These are phyloP conservation scores for Zymoseptoria crescenta DNA, from an alignment of 2,329 filamentous ascomycete genomes.

Conservation along the genomic window DNA sequence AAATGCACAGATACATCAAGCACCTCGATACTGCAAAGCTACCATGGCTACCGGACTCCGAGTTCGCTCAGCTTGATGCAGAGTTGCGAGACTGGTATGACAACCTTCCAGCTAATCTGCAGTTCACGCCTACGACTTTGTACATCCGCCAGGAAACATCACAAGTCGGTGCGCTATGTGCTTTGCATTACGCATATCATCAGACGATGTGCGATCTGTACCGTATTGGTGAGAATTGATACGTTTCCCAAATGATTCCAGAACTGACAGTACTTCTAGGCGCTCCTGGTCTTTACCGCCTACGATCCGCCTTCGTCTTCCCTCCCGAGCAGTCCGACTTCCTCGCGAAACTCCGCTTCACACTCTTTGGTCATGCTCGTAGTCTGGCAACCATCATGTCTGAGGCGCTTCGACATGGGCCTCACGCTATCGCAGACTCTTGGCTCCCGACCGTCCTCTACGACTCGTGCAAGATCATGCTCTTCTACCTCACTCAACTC, in stretches of 20 bases:
- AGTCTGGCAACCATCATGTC: conserved; percentile 19
- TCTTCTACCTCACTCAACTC: conserved; percentile 19
- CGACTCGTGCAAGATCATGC: conserved; percentile 21
- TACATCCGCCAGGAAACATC: conserved; percentile 21
- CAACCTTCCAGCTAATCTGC: conserved; percentile 18
- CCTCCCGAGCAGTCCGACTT: conserved; percentile 17
- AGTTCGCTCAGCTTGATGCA: conserved; percentile 19
- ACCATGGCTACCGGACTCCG: conserved; percentile 19
- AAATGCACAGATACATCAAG: conserved; percentile 14
- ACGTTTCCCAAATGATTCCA: background rate
- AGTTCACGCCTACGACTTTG: conserved; percentile 18
- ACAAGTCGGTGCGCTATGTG: conserved; percentile 18
- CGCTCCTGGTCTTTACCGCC: conserved; percentile 17
- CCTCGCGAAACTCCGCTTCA: conserved; percentile 15
- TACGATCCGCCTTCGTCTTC: conserved; percentile 16
- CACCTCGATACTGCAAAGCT: conserved; percentile 17
- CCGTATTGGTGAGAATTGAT: conserved; percentile 7
- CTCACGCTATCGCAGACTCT: conserved; percentile 18
- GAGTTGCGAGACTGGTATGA: conserved; percentile 18
- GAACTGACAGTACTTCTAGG: background rate
- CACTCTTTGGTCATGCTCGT: conserved; percentile 17
- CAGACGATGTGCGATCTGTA: conserved; percentile 22
- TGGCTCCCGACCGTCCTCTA: conserved; percentile 20
- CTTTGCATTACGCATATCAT: conserved; percentile 19
- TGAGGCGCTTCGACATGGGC: conserved; percentile 18